These are phyloP conservation scores for Pharus latifolius DNA, from an alignment of 176 grass and related monocot species.

Conservation along the genomic window DNA sequence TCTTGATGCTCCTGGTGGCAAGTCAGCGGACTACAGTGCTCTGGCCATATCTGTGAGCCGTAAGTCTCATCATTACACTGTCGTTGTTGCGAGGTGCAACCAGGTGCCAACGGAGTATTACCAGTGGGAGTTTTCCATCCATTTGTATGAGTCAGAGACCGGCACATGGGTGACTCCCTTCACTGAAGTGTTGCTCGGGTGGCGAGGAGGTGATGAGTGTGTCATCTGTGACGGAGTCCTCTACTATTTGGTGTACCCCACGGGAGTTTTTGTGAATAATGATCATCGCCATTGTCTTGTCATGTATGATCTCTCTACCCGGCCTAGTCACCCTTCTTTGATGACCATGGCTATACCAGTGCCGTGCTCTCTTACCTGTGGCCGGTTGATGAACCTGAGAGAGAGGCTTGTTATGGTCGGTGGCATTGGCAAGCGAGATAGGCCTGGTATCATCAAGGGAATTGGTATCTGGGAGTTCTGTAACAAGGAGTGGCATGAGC, in stretches of 20 bases:
- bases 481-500: slow-evolving; percentile 56
- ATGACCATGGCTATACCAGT: slow-evolving; percentile 62
- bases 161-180: slow-evolving; percentile 44
- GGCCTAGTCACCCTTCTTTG: slow-evolving; percentile 28
- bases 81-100: slow-evolving; percentile 59
- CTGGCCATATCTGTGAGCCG: slow-evolving; percentile 48
- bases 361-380: slow-evolving; percentile 67
- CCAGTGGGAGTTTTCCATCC: slow-evolving; percentile 65
- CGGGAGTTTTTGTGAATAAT: slow-evolving; percentile 39
- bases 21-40: slow-evolving; percentile 65
- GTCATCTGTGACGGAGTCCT: slow-evolving; percentile 83
- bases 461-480: slow-evolving; percentile 83
- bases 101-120: slow-evolving; percentile 55
- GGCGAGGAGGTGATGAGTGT: slow-evolving; percentile 61
- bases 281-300: slow-evolving; percentile 58
- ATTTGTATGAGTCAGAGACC: slow-evolving; percentile 45
- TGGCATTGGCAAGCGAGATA: slow-evolving; percentile 76
- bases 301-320: slow-evolving; percentile 56
- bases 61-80: slow-evolving; percentile 46
- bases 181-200: slow-evolving; percentile 51
- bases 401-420: slow-evolving; percentile 69
- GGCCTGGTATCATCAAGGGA: slow-evolving; percentile 85
- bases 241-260: slow-evolving; percentile 69
- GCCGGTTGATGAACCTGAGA: slow-evolving; percentile 63
- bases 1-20: slow-evolving; percentile 36